Evolutionary conservation across 306 rosid genomes (phyloP).

Genomic region (Glycine soja): DNA sequence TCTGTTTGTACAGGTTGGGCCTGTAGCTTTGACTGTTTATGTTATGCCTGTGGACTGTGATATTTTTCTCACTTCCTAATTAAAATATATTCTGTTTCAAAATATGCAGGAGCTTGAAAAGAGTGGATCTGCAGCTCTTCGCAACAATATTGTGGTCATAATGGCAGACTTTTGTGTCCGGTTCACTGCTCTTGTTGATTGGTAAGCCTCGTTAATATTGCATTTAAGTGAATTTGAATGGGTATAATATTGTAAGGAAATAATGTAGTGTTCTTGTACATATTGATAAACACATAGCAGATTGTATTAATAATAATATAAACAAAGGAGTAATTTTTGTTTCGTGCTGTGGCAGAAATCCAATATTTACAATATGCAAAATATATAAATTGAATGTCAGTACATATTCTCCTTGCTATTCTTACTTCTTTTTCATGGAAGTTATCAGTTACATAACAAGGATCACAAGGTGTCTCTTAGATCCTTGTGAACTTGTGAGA

Average conservation of each 20-base stretch:
- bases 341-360: constrained; percentile 17
- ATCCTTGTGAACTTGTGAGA: constrained; percentile 96
- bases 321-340: constrained; percentile 7
- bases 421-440: constrained; percentile 55
- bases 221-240: constrained; percentile 19
- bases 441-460: constrained; percentile 80
- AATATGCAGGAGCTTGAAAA: constrained; percentile 79
- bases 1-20: constrained; percentile 81
- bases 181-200: constrained; percentile 92
- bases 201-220: constrained; percentile 62
- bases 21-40: constrained; percentile 32
- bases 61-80: constrained; percentile 15
- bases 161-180: constrained; percentile 97
- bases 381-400: constrained; percentile 10
- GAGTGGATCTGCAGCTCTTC: constrained; percentile 82
- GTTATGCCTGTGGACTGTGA: constrained; percentile 31
- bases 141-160: constrained; percentile 84
- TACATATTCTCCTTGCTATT: constrained; percentile 27
- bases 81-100: background rate
- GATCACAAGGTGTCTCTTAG: constrained; percentile 87
- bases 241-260: constrained; percentile 5
- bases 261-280: background rate
- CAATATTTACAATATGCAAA: background rate
- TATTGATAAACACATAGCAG: constrained; percentile 15
- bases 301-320: background rate